Evolutionary conservation across 2,329 filamentous ascomycete genomes (phyloP).

Genomic region (Penicillium sp.): DNA sequence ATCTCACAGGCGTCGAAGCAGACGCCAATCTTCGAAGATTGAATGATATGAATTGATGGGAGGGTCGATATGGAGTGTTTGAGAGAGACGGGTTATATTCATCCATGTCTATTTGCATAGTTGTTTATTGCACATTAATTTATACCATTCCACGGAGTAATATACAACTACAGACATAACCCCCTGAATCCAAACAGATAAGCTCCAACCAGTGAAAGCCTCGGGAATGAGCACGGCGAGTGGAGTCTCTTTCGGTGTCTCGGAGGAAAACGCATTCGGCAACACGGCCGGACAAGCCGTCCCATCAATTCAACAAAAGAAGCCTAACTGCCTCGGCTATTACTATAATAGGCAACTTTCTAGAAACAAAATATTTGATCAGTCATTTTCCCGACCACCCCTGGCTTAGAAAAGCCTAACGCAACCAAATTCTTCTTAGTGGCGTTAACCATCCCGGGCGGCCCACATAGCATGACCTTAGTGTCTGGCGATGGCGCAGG

Average conservation of each 20-base stretch:
- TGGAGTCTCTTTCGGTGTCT: background rate
- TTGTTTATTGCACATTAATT: background rate
- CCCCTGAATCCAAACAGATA: background rate
- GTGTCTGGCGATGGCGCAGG: conserved; percentile 47
- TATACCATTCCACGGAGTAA: background rate
- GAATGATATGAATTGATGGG: background rate
- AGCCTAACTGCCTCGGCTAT: background rate
- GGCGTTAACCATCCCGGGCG: conserved; percentile 59
- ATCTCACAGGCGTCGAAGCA: background rate
- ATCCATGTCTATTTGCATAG: background rate
- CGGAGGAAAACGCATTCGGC: background rate
- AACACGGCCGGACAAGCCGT: background rate
- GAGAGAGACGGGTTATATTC: background rate
- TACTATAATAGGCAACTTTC: conserved; percentile 29
- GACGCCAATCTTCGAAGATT: background rate
- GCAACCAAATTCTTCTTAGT: conserved; percentile 52
- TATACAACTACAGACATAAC: no score
- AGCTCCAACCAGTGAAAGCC: background rate
- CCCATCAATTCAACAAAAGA: background rate
- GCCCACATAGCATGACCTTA: conserved; percentile 60
- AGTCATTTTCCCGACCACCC: conserved; percentile 50
- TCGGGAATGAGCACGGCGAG: background rate
- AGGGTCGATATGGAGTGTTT: background rate
- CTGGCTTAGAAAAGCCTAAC: conserved; percentile 53
- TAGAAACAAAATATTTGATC: conserved; percentile 57